Evolutionary conservation across 139 green algal genomes (phyloP).

Genomic region (Mesotaenium endlicherianum): DNA sequence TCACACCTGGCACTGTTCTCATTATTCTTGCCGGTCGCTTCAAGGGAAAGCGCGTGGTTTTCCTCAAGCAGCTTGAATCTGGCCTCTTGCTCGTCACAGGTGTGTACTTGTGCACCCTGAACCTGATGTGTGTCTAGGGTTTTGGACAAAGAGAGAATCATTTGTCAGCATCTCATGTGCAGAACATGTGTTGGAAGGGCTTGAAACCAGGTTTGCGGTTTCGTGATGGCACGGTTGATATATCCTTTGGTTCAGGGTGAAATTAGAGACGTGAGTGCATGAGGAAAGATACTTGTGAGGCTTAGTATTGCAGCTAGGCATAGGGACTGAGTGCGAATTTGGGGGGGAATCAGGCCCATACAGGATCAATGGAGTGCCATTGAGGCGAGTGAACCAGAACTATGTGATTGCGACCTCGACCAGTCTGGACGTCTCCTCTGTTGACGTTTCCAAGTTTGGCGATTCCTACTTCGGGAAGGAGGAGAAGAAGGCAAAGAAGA

Average conservation of each 20-base stretch:
- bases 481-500: conserved; percentile 80
- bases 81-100: conserved; percentile 88
- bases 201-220: too few relatives aligned
- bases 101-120: too few relatives aligned
- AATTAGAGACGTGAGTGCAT: too few relatives aligned
- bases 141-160: too few relatives aligned
- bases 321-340: too few relatives aligned
- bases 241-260: too few relatives aligned
- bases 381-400: conserved; percentile 90
- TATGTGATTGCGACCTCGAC: conserved; percentile 98
- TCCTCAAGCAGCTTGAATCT: conserved; percentile 89
- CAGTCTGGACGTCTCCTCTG: conserved; percentile 70
- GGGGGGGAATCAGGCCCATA: conserved; percentile 86
- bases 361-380: conserved; percentile 95
- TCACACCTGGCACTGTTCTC: conserved; percentile 94
- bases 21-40: conserved; percentile 95
- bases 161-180: too few relatives aligned
- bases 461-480: conserved; percentile 87
- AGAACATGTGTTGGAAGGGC: too few relatives aligned
- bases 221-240: too few relatives aligned
- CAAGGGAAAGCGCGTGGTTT: conserved; percentile 98
- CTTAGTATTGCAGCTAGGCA: too few relatives aligned
- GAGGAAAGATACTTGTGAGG: too few relatives aligned
- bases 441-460: conserved; percentile 78
- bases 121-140: too few relatives aligned